Evolutionary conservation across 306 rosid species (phyloP).

Genomic region (Lathyrus tuberosus): DNA sequence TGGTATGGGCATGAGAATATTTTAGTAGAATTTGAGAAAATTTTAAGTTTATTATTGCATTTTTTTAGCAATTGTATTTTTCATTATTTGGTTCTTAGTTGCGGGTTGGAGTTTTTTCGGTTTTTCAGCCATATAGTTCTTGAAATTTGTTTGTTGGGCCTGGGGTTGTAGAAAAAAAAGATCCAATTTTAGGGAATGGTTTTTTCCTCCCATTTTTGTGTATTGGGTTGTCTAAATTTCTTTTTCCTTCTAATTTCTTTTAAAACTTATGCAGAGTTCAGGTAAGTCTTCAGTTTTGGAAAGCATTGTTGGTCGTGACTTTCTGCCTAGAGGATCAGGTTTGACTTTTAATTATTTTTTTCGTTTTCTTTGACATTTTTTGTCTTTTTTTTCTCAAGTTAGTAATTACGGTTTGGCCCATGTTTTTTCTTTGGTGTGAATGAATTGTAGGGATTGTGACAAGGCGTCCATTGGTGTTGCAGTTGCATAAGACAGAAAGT

Average conservation of each 20-base stretch:
- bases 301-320: conserved; percentile 98
- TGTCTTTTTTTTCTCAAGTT: not conserved
- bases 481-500: conserved; percentile 81
- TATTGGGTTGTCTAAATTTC: not conserved
- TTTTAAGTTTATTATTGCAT: not conserved
- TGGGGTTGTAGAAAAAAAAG: not conserved
- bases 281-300: conserved; percentile 97
- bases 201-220: not conserved
- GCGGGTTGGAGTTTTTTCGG: not conserved
- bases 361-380: not conserved
- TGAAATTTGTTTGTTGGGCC: not conserved
- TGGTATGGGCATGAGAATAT: not conserved
- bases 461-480: conserved; percentile 91
- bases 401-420: not conserved
- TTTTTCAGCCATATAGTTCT: conserved; percentile 6
- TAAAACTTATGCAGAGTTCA: conserved; percentile 67
- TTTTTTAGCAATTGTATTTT: not conserved
- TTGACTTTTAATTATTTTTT: not conserved
- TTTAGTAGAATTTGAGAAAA: not conserved
- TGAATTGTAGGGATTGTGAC: conserved; percentile 85
- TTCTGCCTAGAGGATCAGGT: conserved; percentile 99
- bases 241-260: not conserved
- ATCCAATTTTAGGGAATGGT: not conserved
- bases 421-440: conserved; percentile 1
- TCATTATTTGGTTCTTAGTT: not conserved